Percentiles rank a stretch among this genome's conserved stretches.
These are phyloP conservation scores for barrel medic (Medicago truncatula) DNA, from an alignment of 306 rosid genomes.

Conservation along the genomic window MtrunA17r5.0-ANR NC_053043.1:12399501-12400000, in stretches of 20 bases:
- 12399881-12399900: background rate
- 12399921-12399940: too few species aligned
- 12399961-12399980: too few species aligned
- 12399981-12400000: too few species aligned
- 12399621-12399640: background rate
- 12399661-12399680: constrained; percentile 14
- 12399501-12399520: too few species aligned
- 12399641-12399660: constrained; percentile 6
- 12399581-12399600: too few species aligned
- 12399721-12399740: constrained; percentile 49
- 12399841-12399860: constrained; percentile 26
- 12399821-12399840: constrained; percentile 36
- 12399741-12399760: constrained; percentile 45
- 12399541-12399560: too few species aligned
- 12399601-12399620: too few species aligned
- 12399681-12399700: constrained; percentile 42
- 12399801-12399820: constrained; percentile 38
- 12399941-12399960: too few species aligned
- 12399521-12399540: too few species aligned
- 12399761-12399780: constrained; percentile 58
- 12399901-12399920: background rate
- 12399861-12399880: background rate
- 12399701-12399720: constrained; percentile 45
- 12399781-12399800: constrained; percentile 35
- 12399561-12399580: too few species aligned